Conservation (phyloP, 169 alveolate genomes). For the Plasmodium vinckei region DNA sequence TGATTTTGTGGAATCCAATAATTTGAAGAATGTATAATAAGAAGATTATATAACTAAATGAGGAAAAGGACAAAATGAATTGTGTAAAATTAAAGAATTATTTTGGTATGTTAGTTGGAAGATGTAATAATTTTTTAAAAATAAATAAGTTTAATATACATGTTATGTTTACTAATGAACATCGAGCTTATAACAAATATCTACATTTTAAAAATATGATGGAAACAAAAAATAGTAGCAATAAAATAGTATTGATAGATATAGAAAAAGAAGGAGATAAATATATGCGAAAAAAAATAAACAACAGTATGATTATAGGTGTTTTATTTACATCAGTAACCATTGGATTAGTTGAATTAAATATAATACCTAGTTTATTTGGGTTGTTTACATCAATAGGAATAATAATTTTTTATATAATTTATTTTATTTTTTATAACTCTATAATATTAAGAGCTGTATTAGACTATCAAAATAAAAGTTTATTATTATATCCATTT, state of each 20-base stretch:
- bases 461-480: constrained; percentile 29
- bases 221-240: neutral
- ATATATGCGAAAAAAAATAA: constrained; percentile 26
- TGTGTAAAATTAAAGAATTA: neutral
- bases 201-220: neutral
- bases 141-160: neutral
- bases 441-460: constrained; percentile 73
- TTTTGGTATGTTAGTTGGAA: neutral
- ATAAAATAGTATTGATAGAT: constrained; percentile 29
- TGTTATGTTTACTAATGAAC: constrained; percentile 9
- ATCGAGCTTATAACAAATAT: constrained; percentile 5
- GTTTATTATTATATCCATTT: constrained; percentile 45
- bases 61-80: constrained; percentile 1
- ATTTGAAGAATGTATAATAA: too few relatives aligned
- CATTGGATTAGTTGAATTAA: constrained; percentile 46
- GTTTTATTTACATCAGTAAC: constrained; percentile 38
- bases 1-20: too few relatives aligned
- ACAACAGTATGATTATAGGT: constrained; percentile 16
- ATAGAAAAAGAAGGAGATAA: constrained; percentile 8
- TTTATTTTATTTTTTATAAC: constrained; percentile 6
- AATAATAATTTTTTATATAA: constrained; percentile 5
- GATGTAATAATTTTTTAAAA: neutral
- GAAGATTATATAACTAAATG: too few relatives aligned
- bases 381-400: constrained; percentile 23
- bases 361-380: constrained; percentile 2